Percentiles rank a stretch among this genome's conserved stretches.
Conservation (phyloP, 345 rosid species). For the Salix udensis region DNA sequence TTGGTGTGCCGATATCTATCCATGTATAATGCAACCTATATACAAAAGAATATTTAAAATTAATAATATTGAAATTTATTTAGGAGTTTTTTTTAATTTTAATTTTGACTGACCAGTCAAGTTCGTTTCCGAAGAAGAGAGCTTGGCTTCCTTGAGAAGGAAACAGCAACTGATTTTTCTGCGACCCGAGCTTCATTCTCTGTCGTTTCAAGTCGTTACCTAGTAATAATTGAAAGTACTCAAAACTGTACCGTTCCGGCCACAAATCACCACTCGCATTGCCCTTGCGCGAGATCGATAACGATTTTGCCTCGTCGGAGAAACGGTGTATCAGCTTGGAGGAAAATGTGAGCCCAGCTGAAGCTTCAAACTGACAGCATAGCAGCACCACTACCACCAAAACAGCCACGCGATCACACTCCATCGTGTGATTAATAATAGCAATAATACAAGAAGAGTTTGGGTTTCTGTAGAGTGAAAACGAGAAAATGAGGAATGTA, state of each 20-base stretch:
- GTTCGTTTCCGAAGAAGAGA: constrained; percentile 57
- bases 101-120: constrained; percentile 51
- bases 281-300: constrained; percentile 23
- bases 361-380: too few species aligned
- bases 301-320: constrained; percentile 61
- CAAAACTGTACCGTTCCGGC: constrained; percentile 53
- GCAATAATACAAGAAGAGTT: too few species aligned
- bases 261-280: constrained; percentile 22
- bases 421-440: too few species aligned
- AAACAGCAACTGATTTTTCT: constrained; percentile 41
- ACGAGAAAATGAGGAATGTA: too few species aligned
- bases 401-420: too few species aligned
- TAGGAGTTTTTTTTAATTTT: too few species aligned
- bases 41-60: too few species aligned
- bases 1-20: constrained; percentile 82
- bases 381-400: too few species aligned
- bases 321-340: constrained; percentile 73
- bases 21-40: constrained; percentile 74
- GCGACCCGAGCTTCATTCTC: constrained; percentile 67
- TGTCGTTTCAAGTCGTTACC: constrained; percentile 57
- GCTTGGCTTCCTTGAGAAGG: constrained; percentile 83
- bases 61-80: too few species aligned
- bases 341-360: constrained; percentile 29
- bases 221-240: constrained; percentile 50
- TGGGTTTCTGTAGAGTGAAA: too few species aligned